Base-by-base conservation (phyloP, 169 alveolate species). In the Theileria orientalis region DNA sequence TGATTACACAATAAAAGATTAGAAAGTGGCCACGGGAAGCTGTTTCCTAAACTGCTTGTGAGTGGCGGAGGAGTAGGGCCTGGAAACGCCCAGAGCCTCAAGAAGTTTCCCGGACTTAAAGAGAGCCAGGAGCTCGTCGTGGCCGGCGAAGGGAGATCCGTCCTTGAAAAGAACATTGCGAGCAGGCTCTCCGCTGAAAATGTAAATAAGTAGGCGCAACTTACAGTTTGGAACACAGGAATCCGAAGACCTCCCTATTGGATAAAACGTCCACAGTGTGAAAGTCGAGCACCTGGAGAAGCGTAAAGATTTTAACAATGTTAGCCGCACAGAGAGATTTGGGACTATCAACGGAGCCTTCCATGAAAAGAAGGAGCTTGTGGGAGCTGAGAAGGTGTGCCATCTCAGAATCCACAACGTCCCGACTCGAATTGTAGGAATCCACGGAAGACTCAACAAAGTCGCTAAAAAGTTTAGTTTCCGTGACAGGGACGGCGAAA, bases 301-400 rank as follows among this genome's bases (percentile, higher is more conserved):
- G 42, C 0, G 79, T 73, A 37, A 80, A 80, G 40, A 80, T 80
- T 29, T 47, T 73, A 25, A 56, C 64, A 11, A 80, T 47, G 68
- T 80, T 80, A 11, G 67, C 77, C 9, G 88, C 83, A 21, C 88
- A 80, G 8, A 80, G 84, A 16, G 88, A 80, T 66, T 66, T 68
- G 27, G 88, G 88, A 41, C 54, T 51, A 59, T 80, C 88, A 13
- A 80, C 49, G 13, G 88, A 57, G 23, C 88, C 88, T 68, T 80
- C 88, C 83, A 80, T 70, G 67, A 80, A 73, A 14, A 80, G 84
- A 8, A 80, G 61, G 30, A 80, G 72, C 11, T 57, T 70, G 40
- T 51, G 61, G 11, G 59, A 27, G 21, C 61, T 32, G 1, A 78
- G 42, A 41, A 78, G 61, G 35, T 78, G 73, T 1, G 74, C 13